These are phyloP conservation scores for Strigomonas culicis DNA, from an alignment of 208 protist species.

Conservation along the genomic window DNA sequence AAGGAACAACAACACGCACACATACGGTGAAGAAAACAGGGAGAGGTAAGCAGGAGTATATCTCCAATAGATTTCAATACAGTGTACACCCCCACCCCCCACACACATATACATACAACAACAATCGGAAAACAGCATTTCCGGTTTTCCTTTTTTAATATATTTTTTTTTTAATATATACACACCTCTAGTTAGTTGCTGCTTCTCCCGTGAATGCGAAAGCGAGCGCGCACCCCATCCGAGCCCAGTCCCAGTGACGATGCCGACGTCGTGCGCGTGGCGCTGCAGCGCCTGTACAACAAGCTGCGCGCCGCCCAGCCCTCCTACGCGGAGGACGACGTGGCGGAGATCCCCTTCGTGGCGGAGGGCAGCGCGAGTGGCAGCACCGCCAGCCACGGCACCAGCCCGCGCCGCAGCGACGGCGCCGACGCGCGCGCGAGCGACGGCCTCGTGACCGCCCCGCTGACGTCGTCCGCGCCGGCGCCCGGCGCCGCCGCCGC, in stretches of 20 bases:
- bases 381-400: not conserved
- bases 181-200: not conserved
- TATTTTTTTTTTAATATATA: too few species aligned
- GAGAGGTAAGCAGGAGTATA: too few species aligned
- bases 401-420: not conserved
- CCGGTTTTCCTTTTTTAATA: too few species aligned
- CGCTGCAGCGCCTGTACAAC: constrained; percentile 52
- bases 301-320: constrained; percentile 68
- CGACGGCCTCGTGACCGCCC: not conserved
- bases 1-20: too few species aligned
- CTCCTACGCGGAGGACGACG: constrained; percentile 75
- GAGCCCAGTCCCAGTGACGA: constrained; percentile 18
- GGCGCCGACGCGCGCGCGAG: not conserved
- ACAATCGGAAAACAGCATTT: too few species aligned
- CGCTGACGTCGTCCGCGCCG: not conserved
- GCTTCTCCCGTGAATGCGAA: not conserved
- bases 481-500: not conserved
- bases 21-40: too few species aligned
- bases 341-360: constrained; percentile 57
- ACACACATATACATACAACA: too few species aligned
- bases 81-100: too few species aligned
- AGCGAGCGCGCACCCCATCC: constrained; percentile 6
- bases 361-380: constrained; percentile 22
- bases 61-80: too few species aligned
- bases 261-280: constrained; percentile 38